A percentile compares a stretch with the other conserved stretches of the same genome.
Evolutionary conservation across 2,329 filamentous ascomycete genomes (phyloP).

Genomic region (Ophiocordyceps australis): DNA sequence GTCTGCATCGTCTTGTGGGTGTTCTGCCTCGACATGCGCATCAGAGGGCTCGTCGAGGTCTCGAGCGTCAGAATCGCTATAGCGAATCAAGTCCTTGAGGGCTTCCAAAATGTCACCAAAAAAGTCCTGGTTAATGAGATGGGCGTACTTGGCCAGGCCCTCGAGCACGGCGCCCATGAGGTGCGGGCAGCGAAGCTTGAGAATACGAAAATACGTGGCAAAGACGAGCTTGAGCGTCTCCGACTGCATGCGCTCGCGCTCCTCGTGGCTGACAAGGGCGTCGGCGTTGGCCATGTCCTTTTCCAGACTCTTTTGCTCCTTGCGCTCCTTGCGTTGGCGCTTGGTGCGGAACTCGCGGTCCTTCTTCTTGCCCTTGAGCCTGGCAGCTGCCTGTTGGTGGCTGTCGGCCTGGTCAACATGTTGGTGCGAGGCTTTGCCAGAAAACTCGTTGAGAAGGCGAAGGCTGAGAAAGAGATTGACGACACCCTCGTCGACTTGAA

Average conservation of each 20-base stretch:
- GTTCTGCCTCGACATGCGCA: slow-evolving; percentile 18
- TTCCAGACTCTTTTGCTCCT: slow-evolving; percentile 73
- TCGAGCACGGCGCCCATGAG: slow-evolving; percentile 96
- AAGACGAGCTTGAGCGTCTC: slow-evolving; percentile 96
- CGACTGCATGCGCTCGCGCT: slow-evolving; percentile 82
- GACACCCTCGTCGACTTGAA: slow-evolving; percentile 65
- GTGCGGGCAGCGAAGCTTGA: slow-evolving; percentile 64
- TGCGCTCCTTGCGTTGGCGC: slow-evolving; percentile 61
- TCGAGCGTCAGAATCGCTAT: slow-evolving; percentile 44
- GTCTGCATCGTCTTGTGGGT: slow-evolving; percentile 22
- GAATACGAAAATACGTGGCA: slow-evolving; percentile 81
- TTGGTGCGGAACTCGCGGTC: slow-evolving; percentile 83
- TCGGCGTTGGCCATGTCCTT: slow-evolving; percentile 91
- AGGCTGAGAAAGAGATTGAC: slow-evolving; percentile 84
- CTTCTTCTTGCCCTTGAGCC: slow-evolving; percentile 33
- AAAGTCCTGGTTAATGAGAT: slow-evolving; percentile 97
- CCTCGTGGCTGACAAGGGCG: slow-evolving; percentile 78
- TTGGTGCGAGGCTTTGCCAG: slow-evolving; percentile 65
- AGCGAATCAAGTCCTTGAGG: slow-evolving; percentile 75
- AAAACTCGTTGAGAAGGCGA: slow-evolving; percentile 74
- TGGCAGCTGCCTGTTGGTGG: slow-evolving; percentile 3
- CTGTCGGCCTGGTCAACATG: slow-evolving; percentile 50
- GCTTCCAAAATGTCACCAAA: slow-evolving; percentile 93
- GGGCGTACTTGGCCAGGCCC: slow-evolving; percentile 81
- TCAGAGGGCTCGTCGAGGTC: too few species aligned